Percentiles rank a stretch among this genome's conserved stretches.
These are phyloP conservation scores for Pleurotus tuoliensis DNA, from an alignment of 768 basidiomycete species.

Conservation along the genomic window DNA sequence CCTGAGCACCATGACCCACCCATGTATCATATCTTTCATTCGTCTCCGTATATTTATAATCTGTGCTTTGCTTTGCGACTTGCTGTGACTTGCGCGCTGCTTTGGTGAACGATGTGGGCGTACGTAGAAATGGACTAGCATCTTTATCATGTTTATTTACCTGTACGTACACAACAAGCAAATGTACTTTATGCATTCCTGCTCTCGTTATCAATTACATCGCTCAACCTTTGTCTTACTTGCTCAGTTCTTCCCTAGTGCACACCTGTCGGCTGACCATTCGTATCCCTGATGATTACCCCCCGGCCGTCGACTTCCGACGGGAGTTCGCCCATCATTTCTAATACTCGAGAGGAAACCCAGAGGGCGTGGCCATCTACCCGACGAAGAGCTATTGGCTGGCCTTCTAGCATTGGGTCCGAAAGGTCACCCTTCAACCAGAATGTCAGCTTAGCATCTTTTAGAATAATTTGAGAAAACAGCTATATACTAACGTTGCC, in stretches of 20 bases:
- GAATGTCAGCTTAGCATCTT: not conserved
- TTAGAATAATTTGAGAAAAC: not conserved
- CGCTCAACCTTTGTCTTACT: no score
- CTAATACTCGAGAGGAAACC: constrained; percentile 75
- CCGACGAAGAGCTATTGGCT: constrained; percentile 72
- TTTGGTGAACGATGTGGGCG: no score
- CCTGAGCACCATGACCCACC: not conserved
- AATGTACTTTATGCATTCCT: no score
- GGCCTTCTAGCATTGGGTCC: constrained; percentile 62
- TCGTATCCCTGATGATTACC: constrained; percentile 55
- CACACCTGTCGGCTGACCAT: constrained; percentile 67
- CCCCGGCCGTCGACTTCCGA: constrained; percentile 62
- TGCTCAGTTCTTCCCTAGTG: constrained; percentile 1
- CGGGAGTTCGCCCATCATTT: constrained; percentile 60
- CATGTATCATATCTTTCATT: constrained; percentile 1
- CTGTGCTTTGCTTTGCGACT: not conserved
- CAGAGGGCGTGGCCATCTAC: constrained; percentile 85
- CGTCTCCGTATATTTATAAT: constrained; percentile 1
- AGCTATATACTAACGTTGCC: not conserved
- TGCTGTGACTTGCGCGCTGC: constrained; percentile 18
- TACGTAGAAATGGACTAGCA: no score
- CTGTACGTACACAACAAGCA: no score
- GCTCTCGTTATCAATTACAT: no score
- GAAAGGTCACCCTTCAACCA: constrained; percentile 66
- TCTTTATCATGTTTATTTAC: no score